Percentiles rank a stretch among this genome's conserved stretches.
phyloP scores from a whole-genome alignment of 805 yeast genomes.

The Saturnispora diversa region DNA sequence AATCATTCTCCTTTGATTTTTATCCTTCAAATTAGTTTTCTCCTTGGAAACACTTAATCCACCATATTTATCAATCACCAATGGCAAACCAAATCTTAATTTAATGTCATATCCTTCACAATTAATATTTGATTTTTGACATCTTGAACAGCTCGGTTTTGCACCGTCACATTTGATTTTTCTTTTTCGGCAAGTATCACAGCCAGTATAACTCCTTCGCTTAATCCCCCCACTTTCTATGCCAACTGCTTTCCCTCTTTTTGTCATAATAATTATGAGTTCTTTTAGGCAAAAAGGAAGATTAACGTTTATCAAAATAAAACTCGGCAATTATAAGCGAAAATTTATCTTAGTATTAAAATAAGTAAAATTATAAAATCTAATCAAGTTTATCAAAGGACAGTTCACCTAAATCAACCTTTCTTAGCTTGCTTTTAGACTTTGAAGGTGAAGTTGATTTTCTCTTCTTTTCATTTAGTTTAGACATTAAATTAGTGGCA shows the following conservation, averaged over 20 bases:
- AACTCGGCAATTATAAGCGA: conserved; percentile 12
- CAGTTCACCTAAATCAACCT: conserved; percentile 10
- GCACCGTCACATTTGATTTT: conserved; percentile 39
- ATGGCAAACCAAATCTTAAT: conserved; percentile 39
- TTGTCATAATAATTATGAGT: background rate
- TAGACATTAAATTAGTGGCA: background rate
- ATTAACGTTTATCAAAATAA: background rate
- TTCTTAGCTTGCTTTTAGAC: conserved; percentile 14
- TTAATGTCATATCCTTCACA: conserved; percentile 46
- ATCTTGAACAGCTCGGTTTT: conserved; percentile 39
- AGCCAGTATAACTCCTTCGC: conserved; percentile 38
- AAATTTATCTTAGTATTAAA: background rate
- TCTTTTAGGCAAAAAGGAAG: background rate
- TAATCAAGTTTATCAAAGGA: conserved; percentile 6
- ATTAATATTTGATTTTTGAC: conserved; percentile 35
- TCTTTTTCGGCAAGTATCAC: conserved; percentile 47
- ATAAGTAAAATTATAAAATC: background rate
- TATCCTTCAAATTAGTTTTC: conserved; percentile 8
- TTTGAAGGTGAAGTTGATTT: conserved; percentile 14
- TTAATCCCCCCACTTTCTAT: conserved; percentile 7
- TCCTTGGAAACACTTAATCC: conserved; percentile 15
- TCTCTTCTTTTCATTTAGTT: conserved; percentile 11
- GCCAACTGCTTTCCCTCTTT: background rate
- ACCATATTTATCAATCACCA: conserved; percentile 27
- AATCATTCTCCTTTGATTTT: conserved; percentile 34